These are phyloP conservation scores for Cytospora paraplurivora DNA, from an alignment of 2,329 filamentous ascomycete genomes.

Conservation along the genomic window DNA sequence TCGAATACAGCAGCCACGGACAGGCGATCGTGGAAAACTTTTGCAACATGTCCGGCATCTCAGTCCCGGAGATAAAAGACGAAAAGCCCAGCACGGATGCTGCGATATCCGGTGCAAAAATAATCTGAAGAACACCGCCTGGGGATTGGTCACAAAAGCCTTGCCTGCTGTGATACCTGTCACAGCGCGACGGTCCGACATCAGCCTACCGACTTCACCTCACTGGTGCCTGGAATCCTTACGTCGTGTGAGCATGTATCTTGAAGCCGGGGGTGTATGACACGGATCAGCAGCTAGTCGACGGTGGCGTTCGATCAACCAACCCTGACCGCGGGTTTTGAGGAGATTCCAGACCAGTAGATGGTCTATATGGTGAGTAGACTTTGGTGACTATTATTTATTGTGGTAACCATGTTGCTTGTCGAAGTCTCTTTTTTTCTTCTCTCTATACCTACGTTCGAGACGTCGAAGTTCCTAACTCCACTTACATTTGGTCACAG, in stretches of 20 bases:
- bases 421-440: too few species aligned
- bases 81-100: background rate
- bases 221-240: background rate
- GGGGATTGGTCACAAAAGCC: background rate
- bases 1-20: background rate
- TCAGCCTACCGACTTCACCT: background rate
- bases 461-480: too few species aligned
- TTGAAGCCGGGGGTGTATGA: background rate
- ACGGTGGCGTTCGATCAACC: background rate
- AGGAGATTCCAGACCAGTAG: background rate
- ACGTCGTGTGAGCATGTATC: background rate
- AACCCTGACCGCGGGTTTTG: background rate
- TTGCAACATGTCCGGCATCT: background rate
- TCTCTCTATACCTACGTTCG: too few species aligned
- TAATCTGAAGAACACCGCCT: background rate
- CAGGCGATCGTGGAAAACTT: background rate
- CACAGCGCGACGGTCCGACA: constrained; percentile 8
- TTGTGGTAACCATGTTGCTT: background rate
- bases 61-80: background rate
- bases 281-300: background rate
- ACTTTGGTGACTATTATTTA: background rate
- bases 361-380: background rate
- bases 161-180: background rate
- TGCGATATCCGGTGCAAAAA: background rate
- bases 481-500: too few species aligned